Evolutionary conservation across 805 yeast species (phyloP), one percentile per base, ranked within the genome.

Genomic region (Spathaspora girioi): DNA sequence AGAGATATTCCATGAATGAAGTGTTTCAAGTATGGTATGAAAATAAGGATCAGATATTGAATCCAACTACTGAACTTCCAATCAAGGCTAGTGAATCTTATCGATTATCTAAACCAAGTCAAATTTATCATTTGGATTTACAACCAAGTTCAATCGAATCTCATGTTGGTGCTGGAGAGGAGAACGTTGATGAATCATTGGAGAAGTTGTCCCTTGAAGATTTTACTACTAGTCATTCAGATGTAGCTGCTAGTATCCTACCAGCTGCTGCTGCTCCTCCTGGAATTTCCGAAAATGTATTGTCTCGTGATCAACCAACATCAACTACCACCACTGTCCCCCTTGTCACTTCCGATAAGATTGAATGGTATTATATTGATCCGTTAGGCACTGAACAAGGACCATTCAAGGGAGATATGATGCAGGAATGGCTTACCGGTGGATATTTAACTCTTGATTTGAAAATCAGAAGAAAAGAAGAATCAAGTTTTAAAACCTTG

Each of bases 351-450:
- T 76, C 82, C 1, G 71, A 65, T 27, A 65, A 72, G 48, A 74
- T 84, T 57, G 69, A 76, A 46, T 89, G 97, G 97, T 69, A 70
- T 52, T 89, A 89, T 64, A 69, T 84, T 50, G 97, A 89, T 64
- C 83, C 89, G 0, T 65, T 76, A 41, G 89, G 87, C 4, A 76
- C 68, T 47, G 83, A 82, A 54, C 96, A 89, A 63, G 97, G 97
- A 19, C 96, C 97, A 2, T 89, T 89, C 67, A 73, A 75, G 45
- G 90, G 92, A 2, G 64, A 68, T 23, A 68, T 78, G 67, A 89
- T 89, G 97, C 92, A 87, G 56, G 81, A 73, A 48, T 89, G 97
- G 97, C 81, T 78, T 52, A 61, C 78, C 8, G 78, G 77, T 43
- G 81, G 83, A 2, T 87, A 85, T 67, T 73, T 89, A 57, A 70